Base-by-base conservation (phyloP, 148 eudicot species). In the Cornus kousa region DNA sequence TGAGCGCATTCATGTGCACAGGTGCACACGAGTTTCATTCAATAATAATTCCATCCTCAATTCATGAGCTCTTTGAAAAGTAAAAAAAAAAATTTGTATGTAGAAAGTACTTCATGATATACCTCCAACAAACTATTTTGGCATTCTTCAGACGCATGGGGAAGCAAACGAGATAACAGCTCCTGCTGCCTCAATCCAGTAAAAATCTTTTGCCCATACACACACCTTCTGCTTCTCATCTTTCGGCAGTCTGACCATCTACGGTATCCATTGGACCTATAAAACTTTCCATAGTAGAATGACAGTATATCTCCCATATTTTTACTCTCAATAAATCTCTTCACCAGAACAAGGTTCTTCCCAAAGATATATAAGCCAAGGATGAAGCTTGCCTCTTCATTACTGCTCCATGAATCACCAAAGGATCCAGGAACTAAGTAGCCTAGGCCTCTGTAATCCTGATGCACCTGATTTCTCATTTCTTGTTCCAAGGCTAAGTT, bases 311-410 rank as follows among this genome's bases (percentile, higher is more conserved):
- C 87, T 16, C 93, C 93, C 80, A 85, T 80, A 22, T 76, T 72
- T 80, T 92, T 94, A 33, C 81, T 86, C 68, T 80, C 97, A 68
- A 92, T 75, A 81, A 92, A 92, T 59, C 72, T 84, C 75, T 74
- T 79, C 73, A 94, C 85, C 70, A 57, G 83, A 76, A 79, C 89
- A 75, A 94, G 93, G 67, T 92, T 87, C 86, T 92, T 94, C 80
- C 88, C 90, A 76, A 92, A 91, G 32, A 94, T 82, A 77, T 89
- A 94, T 77, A 94, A 80, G 33, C 97, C 97, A 66, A 94, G 91
- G 59, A 92, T 82, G 79, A 94, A 94, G 74, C 91, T 83, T 50
- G 79, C 87, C 82, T 83, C 88, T 77, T 92, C 97, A 70, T 82
- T 74, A 59, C 83, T 88, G 81, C 82, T 92, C 96, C 97, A 90